Base-by-base conservation (phyloP, 2,329 filamentous ascomycete species). In the Fusarium illudens region DNA sequence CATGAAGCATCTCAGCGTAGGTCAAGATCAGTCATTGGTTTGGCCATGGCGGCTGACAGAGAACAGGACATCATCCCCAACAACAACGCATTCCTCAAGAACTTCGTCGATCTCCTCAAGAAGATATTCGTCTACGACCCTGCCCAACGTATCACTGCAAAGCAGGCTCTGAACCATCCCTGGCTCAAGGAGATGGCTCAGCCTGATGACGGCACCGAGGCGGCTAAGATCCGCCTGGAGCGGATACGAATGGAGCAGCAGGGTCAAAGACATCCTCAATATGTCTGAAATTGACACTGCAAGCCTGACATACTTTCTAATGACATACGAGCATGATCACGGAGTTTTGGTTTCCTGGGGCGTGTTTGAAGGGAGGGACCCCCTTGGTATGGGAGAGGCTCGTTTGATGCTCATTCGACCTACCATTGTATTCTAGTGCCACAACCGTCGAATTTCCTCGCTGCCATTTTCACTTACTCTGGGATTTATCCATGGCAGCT, bases 101-200 rank as follows among this genome's bases (percentile, higher is more conserved):
- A 87, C 64, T 91, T 91, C 71, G 78, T 90, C 49, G 88, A 91
- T 75, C 81, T 91, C 10, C 78, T 91, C 8, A 83, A 84, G 71
- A 89, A 86, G 76, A 91, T 91, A 50, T 91, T 91, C 70, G 84
- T 90, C 30, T 91, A 91, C 75, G 89, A 91, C 61, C 88, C 89
- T 11, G 79, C 81, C 6, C 84, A 88, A 59, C 86, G 89, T 46
- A 91, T 91, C 65, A 90, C 88, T 4, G 89, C 89, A 20, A 88
- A 90, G 67, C 81, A 90, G 71, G 89, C 89, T 2, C 78, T 91
- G 42, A 84, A 89, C 57, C 89, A 91, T 66, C 86, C 87, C 3
- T 91, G 89, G 89, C 91, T 91, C 77, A 87, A 86, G 71, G 89
- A 91, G 73, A 80, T 83, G 53, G 84, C 87, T 2, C 82, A 84